A percentile compares a stretch with the other conserved stretches of the same genome.
Conservation (phyloP, 176 grass and related monocot species). For the Sorghum bicolor region Sorghum_bicolor_NCBIv3 NC_012878.2:57568001-57568500, state of each 20-base stretch:
- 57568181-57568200: slow-evolving; percentile 20
- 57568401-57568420: slow-evolving; percentile 62
- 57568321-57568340: slow-evolving; percentile 68
- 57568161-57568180: slow-evolving; percentile 24
- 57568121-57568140: slow-evolving; percentile 20
- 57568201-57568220: not conserved
- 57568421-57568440: slow-evolving; percentile 25
- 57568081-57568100: not conserved
- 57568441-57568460: not conserved
- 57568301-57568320: slow-evolving; percentile 88
- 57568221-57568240: slow-evolving; percentile 26
- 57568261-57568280: slow-evolving; percentile 31
- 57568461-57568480: slow-evolving; percentile 13
- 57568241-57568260: slow-evolving; percentile 25
- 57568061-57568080: slow-evolving; percentile 4
- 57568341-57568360: slow-evolving; percentile 72
- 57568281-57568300: slow-evolving; percentile 44
- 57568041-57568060: slow-evolving; percentile 2
- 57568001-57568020: not conserved
- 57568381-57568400: slow-evolving; percentile 67
- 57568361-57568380: slow-evolving; percentile 82
- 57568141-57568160: slow-evolving; percentile 43
- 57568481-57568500: not conserved
- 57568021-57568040: slow-evolving; percentile 1
- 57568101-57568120: slow-evolving; percentile 20